Base-by-base conservation (phyloP, 2,329 filamentous ascomycete genomes). In the Conoideocrella luteorostrata region DNA sequence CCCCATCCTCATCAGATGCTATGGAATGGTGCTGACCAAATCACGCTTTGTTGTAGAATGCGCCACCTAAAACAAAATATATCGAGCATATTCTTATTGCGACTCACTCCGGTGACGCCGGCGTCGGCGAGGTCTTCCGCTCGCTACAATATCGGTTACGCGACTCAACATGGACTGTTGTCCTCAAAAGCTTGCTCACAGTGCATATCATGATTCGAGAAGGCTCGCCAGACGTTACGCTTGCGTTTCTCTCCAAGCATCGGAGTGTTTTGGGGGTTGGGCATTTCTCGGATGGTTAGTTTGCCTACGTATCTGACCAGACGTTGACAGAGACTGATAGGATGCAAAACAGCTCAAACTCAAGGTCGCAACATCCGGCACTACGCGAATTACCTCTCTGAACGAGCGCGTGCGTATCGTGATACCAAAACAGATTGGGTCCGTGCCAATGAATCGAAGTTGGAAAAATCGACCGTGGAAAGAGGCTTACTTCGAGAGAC, bases 151-250 rank as follows among this genome's bases (percentile, higher is more conserved):
- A 88, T 62, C 82, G 93, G 41, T 69, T 98, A 53, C 84, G 89
- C 62, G 93, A 98, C 64, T 91, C 91, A 54, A 95, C 93, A 74
- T 98, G 93, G 93, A 98, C 93, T n/a, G 89, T 97, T 46, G 91
- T 95, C 52, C 95, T 96, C 82, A 98, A 98, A 72, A 84, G 88
- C 56, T 74, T 98, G 53, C 95, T 97, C 56, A 93, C 95, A 39
- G 82, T 95, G 37, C 93, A 98, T 64, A 72, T 97, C 49, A 97
- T 98, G 93, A 93, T 98, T 61, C 81, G 93, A 54, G 93, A 98
- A 69, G 93, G 93, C 43, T 84, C 90, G 51, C 82, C 84, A 26
- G 88, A 97, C 62, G 86, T 89, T 39, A 95, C 93, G 3, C 73
- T 98, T 52, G 77, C 81, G 49, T 96, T 88, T 57, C 77, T 98